Percentiles rank a stretch among this genome's conserved stretches.
Conservation (phyloP, 1,284 basidiomycete genomes). For the Rhodotorula sp. region DNA sequence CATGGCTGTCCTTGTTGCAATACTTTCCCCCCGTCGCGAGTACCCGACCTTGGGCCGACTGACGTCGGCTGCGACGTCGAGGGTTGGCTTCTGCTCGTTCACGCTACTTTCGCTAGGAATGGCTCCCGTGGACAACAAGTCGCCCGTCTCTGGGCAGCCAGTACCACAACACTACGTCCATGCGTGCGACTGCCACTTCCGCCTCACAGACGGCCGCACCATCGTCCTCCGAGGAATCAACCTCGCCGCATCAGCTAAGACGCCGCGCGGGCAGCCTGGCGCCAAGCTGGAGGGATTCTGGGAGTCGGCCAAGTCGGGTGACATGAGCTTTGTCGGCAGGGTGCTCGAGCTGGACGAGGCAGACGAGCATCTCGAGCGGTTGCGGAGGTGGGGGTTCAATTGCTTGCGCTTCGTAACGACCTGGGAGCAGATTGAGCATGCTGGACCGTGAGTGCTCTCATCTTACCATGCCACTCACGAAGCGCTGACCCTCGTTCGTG, state of each 20-base stretch:
- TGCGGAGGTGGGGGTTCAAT: constrained; percentile 93
- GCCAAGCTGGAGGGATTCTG: constrained; percentile 76
- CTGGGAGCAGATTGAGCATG: constrained; percentile 93
- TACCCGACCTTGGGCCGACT: background rate
- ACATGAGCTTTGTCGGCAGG: constrained; percentile 67
- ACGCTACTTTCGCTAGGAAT: background rate
- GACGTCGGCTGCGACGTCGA: background rate
- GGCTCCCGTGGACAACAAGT: constrained; percentile 44
- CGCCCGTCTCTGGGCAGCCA: constrained; percentile 66
- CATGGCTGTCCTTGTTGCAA: background rate
- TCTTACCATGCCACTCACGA: background rate
- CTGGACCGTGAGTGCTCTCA: constrained; percentile 74
- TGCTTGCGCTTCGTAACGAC: constrained; percentile 85
- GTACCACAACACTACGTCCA: constrained; percentile 50
- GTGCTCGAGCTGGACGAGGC: constrained; percentile 81
- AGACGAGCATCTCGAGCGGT: constrained; percentile 79
- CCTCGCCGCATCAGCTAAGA: constrained; percentile 82
- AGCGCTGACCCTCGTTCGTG: constrained; percentile 4
- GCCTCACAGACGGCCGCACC: constrained; percentile 77
- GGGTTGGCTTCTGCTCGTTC: background rate
- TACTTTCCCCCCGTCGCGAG: no score
- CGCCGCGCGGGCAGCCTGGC: constrained; percentile 68
- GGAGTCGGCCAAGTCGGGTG: constrained; percentile 75
- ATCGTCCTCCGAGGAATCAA: constrained; percentile 89
- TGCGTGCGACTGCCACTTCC: constrained; percentile 64